Base-by-base conservation (phyloP, 2,329 filamentous ascomycete genomes). In the Pestalotiopsis sp. region DNA sequence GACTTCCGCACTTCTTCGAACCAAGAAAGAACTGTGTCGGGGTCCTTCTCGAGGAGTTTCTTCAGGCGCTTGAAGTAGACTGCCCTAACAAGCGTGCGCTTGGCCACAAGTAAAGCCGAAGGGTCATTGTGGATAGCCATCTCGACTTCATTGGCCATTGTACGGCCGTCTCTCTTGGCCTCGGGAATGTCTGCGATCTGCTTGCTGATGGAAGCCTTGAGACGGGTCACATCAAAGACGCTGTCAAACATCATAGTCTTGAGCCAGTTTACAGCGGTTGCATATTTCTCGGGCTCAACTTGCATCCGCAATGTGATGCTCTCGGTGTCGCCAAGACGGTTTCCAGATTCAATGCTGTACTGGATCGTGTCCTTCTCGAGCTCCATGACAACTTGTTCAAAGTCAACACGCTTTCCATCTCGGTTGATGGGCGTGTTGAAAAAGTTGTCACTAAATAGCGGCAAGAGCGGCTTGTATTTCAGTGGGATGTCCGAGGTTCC, bases 121-220 rank as follows among this genome's bases (percentile, higher is more conserved):
- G 88, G 87, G n/a, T 91, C 86, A 74, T 93, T 89, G 77, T 97
- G 93, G 24, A 97, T 88, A 80, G 95, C 94, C 70, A 90, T 87
- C 73, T 96, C 89, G 67, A 91, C 84, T 70, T 90, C 88, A 66
- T 81, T 82, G 3, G 88, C 82, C 89, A 91, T 91, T 56, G 83
- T 82, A 67, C 90, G 88, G 1, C 96, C 96, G 73, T 92, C 93
- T 56, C 96, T 92, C 84, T 98, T 99, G 65, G 90, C 86, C 76
- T 98, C 94, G 0, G 96, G 96, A 20, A 99, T 91, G 73, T 98
- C 95, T 2, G 94, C 94, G 20, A 98, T 85, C 59, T 97, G 89
- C 79, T 97, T 97, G 68, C 90, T 90, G 17, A 97, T 82, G 24
- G 85, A 83, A 70, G 92, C 88, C 72, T 86, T 86, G 64, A 91